Conservation (phyloP, 129 eudicot genomes). For the Helichrysum umbraculigerum region DNA sequence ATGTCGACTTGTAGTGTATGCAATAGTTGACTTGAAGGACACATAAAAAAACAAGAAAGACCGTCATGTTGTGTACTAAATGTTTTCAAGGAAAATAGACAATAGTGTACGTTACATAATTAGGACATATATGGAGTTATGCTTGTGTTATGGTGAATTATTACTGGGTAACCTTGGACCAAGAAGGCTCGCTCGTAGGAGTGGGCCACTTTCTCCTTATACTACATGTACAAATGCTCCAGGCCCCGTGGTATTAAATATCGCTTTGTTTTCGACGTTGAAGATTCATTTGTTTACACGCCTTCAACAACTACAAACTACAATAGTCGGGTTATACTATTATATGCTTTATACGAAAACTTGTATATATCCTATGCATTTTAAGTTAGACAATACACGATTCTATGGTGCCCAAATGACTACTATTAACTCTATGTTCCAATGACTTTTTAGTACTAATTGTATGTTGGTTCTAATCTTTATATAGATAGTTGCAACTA, state of each 20-base stretch:
- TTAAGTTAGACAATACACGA: no score
- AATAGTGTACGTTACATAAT: background rate
- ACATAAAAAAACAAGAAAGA: background rate
- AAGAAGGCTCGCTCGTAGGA: background rate
- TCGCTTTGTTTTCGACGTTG: background rate
- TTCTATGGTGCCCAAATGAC: no score
- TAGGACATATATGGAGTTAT: background rate
- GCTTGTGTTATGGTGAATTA: background rate
- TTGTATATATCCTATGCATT: no score
- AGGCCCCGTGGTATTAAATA: background rate
- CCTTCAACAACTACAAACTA: background rate
- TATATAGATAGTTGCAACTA: no score
- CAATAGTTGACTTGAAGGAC: background rate
- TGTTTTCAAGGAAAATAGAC: background rate
- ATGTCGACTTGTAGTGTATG: background rate
- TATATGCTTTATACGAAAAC: no score
- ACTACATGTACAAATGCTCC: background rate
- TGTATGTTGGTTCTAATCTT: no score
- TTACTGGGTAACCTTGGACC: background rate
- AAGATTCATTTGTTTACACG: background rate
- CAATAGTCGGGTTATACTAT: no score
- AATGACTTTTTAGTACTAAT: no score
- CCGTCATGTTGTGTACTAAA: constrained; percentile 8
- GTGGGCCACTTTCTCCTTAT: constrained; percentile 7
- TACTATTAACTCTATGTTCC: no score